A percentile compares a stretch with the other conserved stretches of the same genome.
phyloP scores from a whole-genome alignment of 2,329 filamentous ascomycete species.

The Clarireedia hainanense region DNA sequence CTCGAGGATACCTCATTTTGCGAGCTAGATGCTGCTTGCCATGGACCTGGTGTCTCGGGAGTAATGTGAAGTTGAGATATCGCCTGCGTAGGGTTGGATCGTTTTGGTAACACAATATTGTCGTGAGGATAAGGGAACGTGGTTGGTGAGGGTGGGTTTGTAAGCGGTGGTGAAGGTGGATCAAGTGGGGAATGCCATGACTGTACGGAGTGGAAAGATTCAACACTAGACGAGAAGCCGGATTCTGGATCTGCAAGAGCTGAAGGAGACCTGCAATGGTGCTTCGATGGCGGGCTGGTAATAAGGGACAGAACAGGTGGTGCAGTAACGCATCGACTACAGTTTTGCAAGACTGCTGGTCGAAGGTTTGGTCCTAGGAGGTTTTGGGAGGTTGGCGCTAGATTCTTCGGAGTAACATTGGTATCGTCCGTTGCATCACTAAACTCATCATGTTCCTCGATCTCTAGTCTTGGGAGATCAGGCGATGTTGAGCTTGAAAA shows the following conservation, averaged over 20 bases:
- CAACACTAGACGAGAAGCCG: constrained; percentile 39
- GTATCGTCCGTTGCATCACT: constrained; percentile 25
- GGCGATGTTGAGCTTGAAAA: not conserved
- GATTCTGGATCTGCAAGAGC: constrained; percentile 23
- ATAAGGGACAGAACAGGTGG: constrained; percentile 37
- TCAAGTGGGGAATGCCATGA: constrained; percentile 41
- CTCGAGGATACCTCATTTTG: constrained; percentile 9
- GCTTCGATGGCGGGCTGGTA: constrained; percentile 35
- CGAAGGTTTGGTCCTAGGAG: constrained; percentile 21
- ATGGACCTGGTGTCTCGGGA: constrained; percentile 19
- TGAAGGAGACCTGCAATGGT: constrained; percentile 20
- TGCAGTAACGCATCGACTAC: constrained; percentile 31
- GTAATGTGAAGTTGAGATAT: constrained; percentile 29
- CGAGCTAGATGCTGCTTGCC: constrained; percentile 13
- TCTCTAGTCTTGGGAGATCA: constrained; percentile 2
- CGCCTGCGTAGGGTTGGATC: constrained; percentile 27
- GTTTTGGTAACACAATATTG: constrained; percentile 32
- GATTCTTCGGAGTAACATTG: constrained; percentile 20
- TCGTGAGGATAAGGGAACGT: constrained; percentile 35
- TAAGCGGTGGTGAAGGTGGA: constrained; percentile 39
- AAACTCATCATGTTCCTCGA: constrained; percentile 19
- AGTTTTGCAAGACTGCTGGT: constrained; percentile 27
- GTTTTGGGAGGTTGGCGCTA: constrained; percentile 7
- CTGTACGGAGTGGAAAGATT: constrained; percentile 47
- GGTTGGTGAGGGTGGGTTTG: constrained; percentile 33